Evolutionary conservation across 805 yeast species (phyloP).

Genomic region (Groenewaldozyma salmanticensis): DNA sequence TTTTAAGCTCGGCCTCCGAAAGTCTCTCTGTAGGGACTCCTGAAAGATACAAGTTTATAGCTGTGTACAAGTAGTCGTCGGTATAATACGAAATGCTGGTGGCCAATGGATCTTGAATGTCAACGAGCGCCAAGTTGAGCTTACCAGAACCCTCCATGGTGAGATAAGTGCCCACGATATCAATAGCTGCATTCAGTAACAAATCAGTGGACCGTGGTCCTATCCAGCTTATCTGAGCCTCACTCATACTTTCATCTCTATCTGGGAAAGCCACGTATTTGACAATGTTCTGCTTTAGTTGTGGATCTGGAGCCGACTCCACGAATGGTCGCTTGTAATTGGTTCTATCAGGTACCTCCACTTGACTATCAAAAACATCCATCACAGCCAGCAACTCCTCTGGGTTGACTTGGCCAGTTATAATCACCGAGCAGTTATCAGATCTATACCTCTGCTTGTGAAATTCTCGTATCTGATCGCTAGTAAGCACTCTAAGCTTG

Average conservation of each 20-base stretch:
- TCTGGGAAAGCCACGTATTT: constrained; percentile 75
- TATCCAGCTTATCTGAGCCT: constrained; percentile 63
- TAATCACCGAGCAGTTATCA: constrained; percentile 70
- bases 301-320: constrained; percentile 43
- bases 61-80: constrained; percentile 60
- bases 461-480: constrained; percentile 64
- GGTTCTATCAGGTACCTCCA: constrained; percentile 31
- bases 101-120: constrained; percentile 73
- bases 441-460: constrained; percentile 69
- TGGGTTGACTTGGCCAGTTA: constrained; percentile 81
- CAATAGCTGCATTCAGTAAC: constrained; percentile 55
- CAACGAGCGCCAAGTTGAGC: constrained; percentile 62
- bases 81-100: constrained; percentile 59
- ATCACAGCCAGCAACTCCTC: constrained; percentile 54
- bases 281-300: constrained; percentile 32
- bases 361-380: constrained; percentile 48
- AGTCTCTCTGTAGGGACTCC: constrained; percentile 59
- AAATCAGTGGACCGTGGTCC: constrained; percentile 58
- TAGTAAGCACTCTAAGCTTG: constrained; percentile 63
- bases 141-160: constrained; percentile 71
- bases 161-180: constrained; percentile 61
- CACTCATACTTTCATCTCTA: constrained; percentile 76
- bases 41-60: constrained; percentile 43
- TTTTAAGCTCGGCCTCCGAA: constrained; percentile 39
- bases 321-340: constrained; percentile 62